phyloP scores from a whole-genome alignment of 2,329 filamentous ascomycete genomes.

The Claviceps purpurea region DNA sequence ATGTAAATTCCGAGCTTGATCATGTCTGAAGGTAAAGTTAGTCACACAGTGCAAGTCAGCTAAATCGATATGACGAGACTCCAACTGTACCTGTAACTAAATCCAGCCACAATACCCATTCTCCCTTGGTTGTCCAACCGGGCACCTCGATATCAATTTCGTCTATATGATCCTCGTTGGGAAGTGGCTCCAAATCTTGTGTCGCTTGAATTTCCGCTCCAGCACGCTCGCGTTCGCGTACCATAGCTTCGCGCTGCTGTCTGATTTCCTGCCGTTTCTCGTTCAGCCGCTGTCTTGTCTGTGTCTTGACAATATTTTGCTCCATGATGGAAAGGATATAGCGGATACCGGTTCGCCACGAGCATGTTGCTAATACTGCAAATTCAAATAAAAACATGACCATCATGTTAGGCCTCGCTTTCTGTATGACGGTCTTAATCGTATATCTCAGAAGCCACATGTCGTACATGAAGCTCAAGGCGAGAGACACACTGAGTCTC shows the following conservation, averaged over 20 bases:
- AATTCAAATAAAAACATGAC: slow-evolving; percentile 99
- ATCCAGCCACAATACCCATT: slow-evolving; percentile 82
- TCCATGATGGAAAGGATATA: slow-evolving; percentile 73
- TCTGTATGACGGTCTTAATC: slow-evolving; percentile 67
- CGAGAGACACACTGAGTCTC: slow-evolving; percentile 64
- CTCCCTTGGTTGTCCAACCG: slow-evolving; percentile 91
- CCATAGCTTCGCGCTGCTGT: slow-evolving; percentile 39
- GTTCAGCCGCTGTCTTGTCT: slow-evolving; percentile 56
- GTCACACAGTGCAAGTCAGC: background rate
- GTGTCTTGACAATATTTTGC: slow-evolving; percentile 57
- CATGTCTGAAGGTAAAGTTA: slow-evolving; percentile 48
- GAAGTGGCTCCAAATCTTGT: slow-evolving; percentile 34
- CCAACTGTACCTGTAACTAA: slow-evolving; percentile 55
- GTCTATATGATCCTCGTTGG: slow-evolving; percentile 63
- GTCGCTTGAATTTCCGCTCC: slow-evolving; percentile 47
- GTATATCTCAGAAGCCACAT: slow-evolving; percentile 68
- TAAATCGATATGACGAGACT: background rate
- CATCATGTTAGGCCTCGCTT: slow-evolving; percentile 96
- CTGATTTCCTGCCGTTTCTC: slow-evolving; percentile 56
- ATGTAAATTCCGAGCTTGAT: slow-evolving; percentile 82
- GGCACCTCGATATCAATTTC: slow-evolving; percentile 92
- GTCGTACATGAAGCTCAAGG: slow-evolving; percentile 70
- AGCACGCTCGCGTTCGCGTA: slow-evolving; percentile 33
- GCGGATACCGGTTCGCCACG: slow-evolving; percentile 62
- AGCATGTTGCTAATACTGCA: slow-evolving; percentile 69